These are phyloP conservation scores for Cyclocybe aegerita DNA, from an alignment of 768 basidiomycete genomes.

Conservation along the genomic window DNA sequence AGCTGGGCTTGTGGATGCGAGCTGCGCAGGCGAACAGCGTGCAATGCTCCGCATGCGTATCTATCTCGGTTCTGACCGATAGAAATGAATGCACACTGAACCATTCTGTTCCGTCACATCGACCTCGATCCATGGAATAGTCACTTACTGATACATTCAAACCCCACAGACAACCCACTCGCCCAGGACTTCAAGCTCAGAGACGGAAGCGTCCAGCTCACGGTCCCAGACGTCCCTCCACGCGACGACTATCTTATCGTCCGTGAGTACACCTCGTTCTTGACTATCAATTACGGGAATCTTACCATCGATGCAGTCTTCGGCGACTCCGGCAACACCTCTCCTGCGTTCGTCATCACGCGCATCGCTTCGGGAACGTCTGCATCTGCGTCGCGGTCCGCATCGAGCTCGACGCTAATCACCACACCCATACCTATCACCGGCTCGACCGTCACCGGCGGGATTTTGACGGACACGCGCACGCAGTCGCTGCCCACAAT, in stretches of 20 bases:
- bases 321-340: slow-evolving; percentile 67
- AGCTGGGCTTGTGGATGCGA: background rate
- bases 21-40: background rate
- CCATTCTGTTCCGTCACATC: background rate
- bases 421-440: slow-evolving; percentile 31
- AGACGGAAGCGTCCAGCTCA: slow-evolving; percentile 46
- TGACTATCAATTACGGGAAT: background rate
- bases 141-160: slow-evolving; percentile 6
- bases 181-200: slow-evolving; percentile 53
- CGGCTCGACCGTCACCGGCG: slow-evolving; percentile 29
- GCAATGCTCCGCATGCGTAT: background rate
- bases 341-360: slow-evolving; percentile 59
- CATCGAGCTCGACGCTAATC: slow-evolving; percentile 21
- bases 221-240: slow-evolving; percentile 47
- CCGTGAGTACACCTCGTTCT: slow-evolving; percentile 41
- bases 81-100: background rate
- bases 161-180: slow-evolving; percentile 50
- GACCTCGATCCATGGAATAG: background rate
- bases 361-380: slow-evolving; percentile 34
- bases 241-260: slow-evolving; percentile 58
- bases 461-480: background rate
- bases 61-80: background rate
- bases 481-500: slow-evolving; percentile 10
- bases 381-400: slow-evolving; percentile 11
- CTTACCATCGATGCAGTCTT: slow-evolving; percentile 41